Conservation (phyloP, 2,329 filamentous ascomycete species). For the Exophiala sp. region DNA sequence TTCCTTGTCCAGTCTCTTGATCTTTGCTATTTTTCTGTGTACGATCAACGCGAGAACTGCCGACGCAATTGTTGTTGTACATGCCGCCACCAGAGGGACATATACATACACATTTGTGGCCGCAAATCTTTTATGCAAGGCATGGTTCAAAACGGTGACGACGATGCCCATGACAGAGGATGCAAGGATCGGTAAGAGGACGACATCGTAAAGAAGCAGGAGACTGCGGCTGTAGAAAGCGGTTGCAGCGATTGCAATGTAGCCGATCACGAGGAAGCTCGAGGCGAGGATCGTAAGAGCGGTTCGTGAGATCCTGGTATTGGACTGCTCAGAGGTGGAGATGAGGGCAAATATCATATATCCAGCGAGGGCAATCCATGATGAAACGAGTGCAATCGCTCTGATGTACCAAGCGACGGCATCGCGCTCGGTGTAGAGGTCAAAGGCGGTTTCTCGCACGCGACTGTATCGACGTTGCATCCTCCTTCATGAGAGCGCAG, state of each 20-base stretch:
- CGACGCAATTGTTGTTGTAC: slow-evolving; percentile 16
- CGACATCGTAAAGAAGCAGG: slow-evolving; percentile 24
- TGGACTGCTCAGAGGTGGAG: slow-evolving; percentile 19
- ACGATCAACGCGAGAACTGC: slow-evolving; percentile 18
- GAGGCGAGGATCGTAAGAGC: slow-evolving; percentile 19
- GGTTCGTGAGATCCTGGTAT: slow-evolving; percentile 17
- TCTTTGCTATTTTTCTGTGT: slow-evolving; percentile 21
- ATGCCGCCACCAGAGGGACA: slow-evolving; percentile 22
- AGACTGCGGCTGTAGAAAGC: slow-evolving; percentile 24
- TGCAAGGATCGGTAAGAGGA: slow-evolving; percentile 25
- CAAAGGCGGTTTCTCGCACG: slow-evolving; percentile 24
- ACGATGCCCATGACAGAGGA: slow-evolving; percentile 26
- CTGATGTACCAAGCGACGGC: slow-evolving; percentile 25
- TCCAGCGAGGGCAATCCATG: slow-evolving; percentile 26
- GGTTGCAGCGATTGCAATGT: slow-evolving; percentile 12
- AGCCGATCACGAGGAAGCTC: slow-evolving; percentile 20
- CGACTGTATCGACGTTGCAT: slow-evolving; percentile 18
- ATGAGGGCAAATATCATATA: slow-evolving; percentile 27
- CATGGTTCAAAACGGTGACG: slow-evolving; percentile 24
- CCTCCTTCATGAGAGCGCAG: slow-evolving; percentile 11
- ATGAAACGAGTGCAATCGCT: slow-evolving; percentile 18
- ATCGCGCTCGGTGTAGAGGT: slow-evolving; percentile 27
- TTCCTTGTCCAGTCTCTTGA: slow-evolving; percentile 22
- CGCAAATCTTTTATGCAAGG: slow-evolving; percentile 18
- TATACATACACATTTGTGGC: slow-evolving; percentile 22